These are phyloP conservation scores for Thelephora ganbajun DNA, from an alignment of 768 basidiomycete species.

Conservation along the genomic window DNA sequence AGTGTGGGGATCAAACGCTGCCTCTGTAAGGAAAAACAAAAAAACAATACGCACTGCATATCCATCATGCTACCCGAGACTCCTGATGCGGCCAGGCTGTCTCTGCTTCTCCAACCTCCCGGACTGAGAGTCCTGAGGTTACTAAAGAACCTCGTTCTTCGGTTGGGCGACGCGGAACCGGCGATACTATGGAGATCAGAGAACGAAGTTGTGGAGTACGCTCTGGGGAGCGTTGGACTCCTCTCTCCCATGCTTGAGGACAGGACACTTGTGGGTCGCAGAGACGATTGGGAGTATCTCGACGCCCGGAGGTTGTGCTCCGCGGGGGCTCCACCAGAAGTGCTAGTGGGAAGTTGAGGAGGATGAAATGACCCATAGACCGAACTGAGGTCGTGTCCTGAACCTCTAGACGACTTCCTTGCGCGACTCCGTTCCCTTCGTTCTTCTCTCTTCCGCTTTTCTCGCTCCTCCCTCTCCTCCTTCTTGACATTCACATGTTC, in stretches of 20 bases:
- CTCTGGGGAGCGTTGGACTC: constrained; percentile 24
- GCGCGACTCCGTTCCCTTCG: constrained; percentile 39
- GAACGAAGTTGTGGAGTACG: constrained; percentile 68
- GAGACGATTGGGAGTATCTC: constrained; percentile 35
- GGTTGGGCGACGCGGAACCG: constrained; percentile 44
- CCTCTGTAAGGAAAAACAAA: neutral
- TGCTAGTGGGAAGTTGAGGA: too few species aligned
- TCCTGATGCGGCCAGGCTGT: constrained; percentile 70
- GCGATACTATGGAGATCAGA: constrained; percentile 61
- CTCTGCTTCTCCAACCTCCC: constrained; percentile 63
- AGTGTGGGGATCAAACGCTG: constrained; percentile 4
- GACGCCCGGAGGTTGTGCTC: constrained; percentile 27
- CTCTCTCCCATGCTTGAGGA: constrained; percentile 28
- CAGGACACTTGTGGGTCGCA: constrained; percentile 36
- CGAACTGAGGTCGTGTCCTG: constrained; percentile 57
- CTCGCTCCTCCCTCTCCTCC: constrained; percentile 65
- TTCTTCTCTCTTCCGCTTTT: constrained; percentile 57
- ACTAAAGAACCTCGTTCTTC: constrained; percentile 67
- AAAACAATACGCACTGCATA: constrained; percentile 67
- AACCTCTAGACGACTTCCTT: constrained; percentile 51
- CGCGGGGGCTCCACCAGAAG: neutral
- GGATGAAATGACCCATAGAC: constrained; percentile 47
- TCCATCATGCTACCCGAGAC: constrained; percentile 83
- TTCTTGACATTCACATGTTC: constrained; percentile 75
- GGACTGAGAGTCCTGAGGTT: constrained; percentile 44